Percentiles rank a stretch among this genome's conserved stretches.
Evolutionary conservation across 2,329 filamentous ascomycete genomes (phyloP).

Genomic region (Trichoderma asperellum): DNA sequence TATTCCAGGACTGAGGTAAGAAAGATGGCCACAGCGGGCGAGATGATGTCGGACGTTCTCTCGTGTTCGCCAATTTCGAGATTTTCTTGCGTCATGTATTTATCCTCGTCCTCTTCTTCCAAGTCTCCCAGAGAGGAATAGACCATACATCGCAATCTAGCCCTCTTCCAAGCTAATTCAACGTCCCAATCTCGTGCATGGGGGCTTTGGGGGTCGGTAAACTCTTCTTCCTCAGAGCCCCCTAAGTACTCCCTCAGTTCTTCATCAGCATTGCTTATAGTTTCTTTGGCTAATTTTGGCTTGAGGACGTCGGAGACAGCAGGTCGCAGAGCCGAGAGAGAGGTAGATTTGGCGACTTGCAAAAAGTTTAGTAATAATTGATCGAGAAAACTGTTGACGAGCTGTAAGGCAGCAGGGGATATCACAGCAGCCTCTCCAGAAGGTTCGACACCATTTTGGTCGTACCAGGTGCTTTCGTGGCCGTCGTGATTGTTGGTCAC

Average conservation of each 20-base stretch:
- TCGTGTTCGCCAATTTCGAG: slow-evolving; percentile 63
- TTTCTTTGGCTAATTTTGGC: slow-evolving; percentile 82
- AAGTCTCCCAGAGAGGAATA: slow-evolving; percentile 95
- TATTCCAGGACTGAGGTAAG: slow-evolving; percentile 93
- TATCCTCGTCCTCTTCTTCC: slow-evolving; percentile 96
- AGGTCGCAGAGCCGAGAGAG: slow-evolving; percentile 73
- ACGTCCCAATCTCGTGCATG: slow-evolving; percentile 73
- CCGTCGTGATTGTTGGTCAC: slow-evolving; percentile 86
- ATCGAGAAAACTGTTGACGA: slow-evolving; percentile 92
- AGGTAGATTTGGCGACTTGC: slow-evolving; percentile 76
- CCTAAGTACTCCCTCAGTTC: slow-evolving; percentile 88
- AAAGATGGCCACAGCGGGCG: slow-evolving; percentile 92
- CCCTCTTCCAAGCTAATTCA: slow-evolving; percentile 93
- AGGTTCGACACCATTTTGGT: slow-evolving; percentile 68
- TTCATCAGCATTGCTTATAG: slow-evolving; percentile 80
- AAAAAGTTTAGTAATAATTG: slow-evolving; percentile 91
- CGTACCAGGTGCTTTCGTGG: slow-evolving; percentile 70
- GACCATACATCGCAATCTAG: slow-evolving; percentile 93
- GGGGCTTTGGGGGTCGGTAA: slow-evolving; percentile 57
- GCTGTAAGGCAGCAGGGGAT: slow-evolving; percentile 70
- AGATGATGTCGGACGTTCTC: slow-evolving; percentile 70
- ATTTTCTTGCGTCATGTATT: slow-evolving; percentile 79
- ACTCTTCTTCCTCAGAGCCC: slow-evolving; percentile 74
- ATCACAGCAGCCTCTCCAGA: slow-evolving; percentile 72
- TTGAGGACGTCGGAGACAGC: slow-evolving; percentile 88